Evolutionary conservation across 1,139 yeast genomes (phyloP).

Genomic region (Suhomyces taliae): DNA sequence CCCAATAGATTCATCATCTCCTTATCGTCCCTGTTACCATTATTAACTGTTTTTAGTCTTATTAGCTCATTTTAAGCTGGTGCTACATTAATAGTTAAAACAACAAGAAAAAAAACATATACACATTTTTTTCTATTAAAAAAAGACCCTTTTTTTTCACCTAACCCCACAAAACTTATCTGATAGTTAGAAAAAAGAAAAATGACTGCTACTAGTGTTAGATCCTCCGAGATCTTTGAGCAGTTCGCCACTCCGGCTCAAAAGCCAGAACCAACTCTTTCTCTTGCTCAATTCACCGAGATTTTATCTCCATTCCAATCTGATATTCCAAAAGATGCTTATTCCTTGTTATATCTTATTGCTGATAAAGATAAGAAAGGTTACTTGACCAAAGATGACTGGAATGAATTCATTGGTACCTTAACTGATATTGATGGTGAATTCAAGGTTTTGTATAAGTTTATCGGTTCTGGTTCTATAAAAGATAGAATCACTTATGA

Average conservation of each 20-base stretch:
- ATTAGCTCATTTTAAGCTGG: no score
- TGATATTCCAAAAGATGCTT: slow-evolving; percentile 42
- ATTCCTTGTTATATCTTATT: slow-evolving; percentile 57
- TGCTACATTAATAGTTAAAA: no score
- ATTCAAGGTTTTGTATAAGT: slow-evolving; percentile 47
- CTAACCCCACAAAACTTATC: no score
- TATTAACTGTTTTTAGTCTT: no score
- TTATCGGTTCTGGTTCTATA: slow-evolving; percentile 11
- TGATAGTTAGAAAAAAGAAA: no score
- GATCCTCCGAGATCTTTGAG: slow-evolving; percentile 33
- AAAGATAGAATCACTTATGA: slow-evolving; percentile 25
- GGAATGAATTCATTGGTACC: slow-evolving; percentile 56
- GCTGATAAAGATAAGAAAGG: slow-evolving; percentile 68
- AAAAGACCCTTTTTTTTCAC: no score
- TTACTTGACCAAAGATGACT: slow-evolving; percentile 57
- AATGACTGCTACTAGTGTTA: slow-evolving; percentile 1
- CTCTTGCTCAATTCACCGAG: slow-evolving; percentile 40
- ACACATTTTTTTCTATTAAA: no score
- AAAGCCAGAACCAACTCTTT: slow-evolving; percentile 21
- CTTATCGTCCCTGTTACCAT: no score
- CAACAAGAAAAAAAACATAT: no score
- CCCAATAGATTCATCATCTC: no score
- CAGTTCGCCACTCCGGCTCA: slow-evolving; percentile 36
- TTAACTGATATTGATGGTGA: slow-evolving; percentile 59
- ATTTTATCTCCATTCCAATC: slow-evolving; percentile 45